A percentile compares a stretch with the other conserved stretches of the same genome.
These are phyloP conservation scores for Botryotinia calthae DNA, from an alignment of 2,329 filamentous ascomycete genomes.

Conservation along the genomic window DNA sequence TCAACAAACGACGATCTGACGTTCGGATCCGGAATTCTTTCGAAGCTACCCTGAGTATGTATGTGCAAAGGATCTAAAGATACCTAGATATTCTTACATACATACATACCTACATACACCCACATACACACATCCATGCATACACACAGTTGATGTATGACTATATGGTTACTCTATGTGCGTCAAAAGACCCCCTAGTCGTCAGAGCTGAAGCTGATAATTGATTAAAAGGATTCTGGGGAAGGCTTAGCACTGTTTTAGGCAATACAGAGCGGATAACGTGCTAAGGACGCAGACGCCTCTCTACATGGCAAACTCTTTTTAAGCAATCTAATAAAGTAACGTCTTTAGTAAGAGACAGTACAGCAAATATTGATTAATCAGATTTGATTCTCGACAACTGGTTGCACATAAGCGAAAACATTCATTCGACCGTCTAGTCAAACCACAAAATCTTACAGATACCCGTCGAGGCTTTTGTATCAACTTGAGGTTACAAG, in stretches of 20 bases:
- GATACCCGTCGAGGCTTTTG: not conserved
- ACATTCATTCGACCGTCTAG: not conserved
- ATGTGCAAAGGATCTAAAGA: not conserved
- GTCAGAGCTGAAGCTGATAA: conserved; percentile 17
- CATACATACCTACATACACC: not conserved
- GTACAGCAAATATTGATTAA: not conserved
- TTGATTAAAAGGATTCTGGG: conserved; percentile 14
- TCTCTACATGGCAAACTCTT: not conserved
- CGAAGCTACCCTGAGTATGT: not conserved
- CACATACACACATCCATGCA: not conserved
- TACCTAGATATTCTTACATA: not conserved
- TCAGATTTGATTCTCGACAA: conserved; percentile 11
- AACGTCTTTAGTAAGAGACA: conserved; percentile 1
- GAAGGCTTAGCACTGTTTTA: conserved; percentile 1
- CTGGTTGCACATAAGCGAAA: not conserved
- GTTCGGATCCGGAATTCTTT: not conserved
- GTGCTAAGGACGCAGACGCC: not conserved
- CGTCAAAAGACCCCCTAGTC: not conserved
- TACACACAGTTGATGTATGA: not conserved
- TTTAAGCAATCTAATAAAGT: not conserved
- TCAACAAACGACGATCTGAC: not conserved
- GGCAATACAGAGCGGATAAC: not conserved
- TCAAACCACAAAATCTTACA: not conserved
- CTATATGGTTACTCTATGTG: conserved; percentile 1
- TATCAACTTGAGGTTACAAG: not conserved